A percentile compares a stretch with the other conserved stretches of the same genome.
Conservation (phyloP, 495 filamentous ascomycete genomes). For the Talaromyces stipitatus region DNA sequence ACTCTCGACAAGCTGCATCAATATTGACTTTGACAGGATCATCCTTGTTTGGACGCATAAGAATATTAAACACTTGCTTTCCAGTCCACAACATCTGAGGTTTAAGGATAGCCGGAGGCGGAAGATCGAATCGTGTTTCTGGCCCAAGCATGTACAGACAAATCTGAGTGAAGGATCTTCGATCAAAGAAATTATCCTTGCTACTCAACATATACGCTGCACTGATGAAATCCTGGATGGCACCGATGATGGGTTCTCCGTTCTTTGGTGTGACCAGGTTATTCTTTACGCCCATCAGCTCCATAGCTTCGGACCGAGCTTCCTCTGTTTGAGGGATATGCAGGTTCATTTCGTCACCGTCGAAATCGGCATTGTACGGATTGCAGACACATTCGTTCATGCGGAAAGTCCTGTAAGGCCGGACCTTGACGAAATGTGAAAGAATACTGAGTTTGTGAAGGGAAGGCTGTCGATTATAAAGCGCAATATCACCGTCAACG, state of each 20-base stretch:
- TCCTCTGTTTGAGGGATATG: conserved; percentile 98
- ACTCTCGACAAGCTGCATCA: conserved; percentile 86
- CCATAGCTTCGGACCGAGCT: conserved; percentile 88
- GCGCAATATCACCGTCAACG: conserved; percentile 90
- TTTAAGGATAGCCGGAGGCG: conserved; percentile 76
- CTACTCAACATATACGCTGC: conserved; percentile 84
- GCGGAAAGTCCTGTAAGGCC: conserved; percentile 93
- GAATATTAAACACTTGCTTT: conserved; percentile 92
- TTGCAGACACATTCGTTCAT: conserved; percentile 97
- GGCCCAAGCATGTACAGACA: conserved; percentile 92
- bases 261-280: conserved; percentile 94
- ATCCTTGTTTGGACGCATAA: conserved; percentile 83
- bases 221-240: conserved; percentile 98
- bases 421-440: conserved; percentile 83
- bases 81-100: conserved; percentile 91
- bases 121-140: conserved; percentile 71
- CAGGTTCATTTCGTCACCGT: conserved; percentile 98
- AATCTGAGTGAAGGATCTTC: conserved; percentile 76
- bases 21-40: conserved; percentile 81
- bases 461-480: conserved; percentile 97
- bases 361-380: conserved; percentile 98
- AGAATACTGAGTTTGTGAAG: conserved; percentile 98
- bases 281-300: conserved; percentile 96
- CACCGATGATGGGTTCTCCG: conserved; percentile 95
- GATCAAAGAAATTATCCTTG: conserved; percentile 89